Evolutionary conservation across 257 asterid genomes (phyloP).

Genomic region (Fraxinus americana): DNA sequence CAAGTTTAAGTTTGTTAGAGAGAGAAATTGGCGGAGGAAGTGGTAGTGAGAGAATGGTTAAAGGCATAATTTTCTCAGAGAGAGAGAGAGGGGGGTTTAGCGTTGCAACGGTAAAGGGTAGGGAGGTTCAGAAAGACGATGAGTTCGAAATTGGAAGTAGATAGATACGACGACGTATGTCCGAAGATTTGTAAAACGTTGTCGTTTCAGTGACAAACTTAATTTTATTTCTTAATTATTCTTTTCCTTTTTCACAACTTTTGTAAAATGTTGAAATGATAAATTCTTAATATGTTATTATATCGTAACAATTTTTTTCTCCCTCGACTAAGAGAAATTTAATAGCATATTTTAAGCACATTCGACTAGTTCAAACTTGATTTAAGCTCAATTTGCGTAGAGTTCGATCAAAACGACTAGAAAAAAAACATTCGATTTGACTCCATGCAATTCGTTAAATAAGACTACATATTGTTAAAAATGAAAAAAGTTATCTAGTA

Average conservation of each 20-base stretch:
- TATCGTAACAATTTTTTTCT: too few relatives aligned
- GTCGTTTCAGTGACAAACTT: background rate
- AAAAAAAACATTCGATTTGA: too few relatives aligned
- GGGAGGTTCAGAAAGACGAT: constrained; percentile 25
- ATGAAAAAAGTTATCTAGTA: too few relatives aligned
- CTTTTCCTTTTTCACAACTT: too few relatives aligned
- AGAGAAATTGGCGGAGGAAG: constrained; percentile 40
- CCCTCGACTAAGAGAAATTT: background rate
- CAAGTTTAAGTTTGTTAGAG: constrained; percentile 33
- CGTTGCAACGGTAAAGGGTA: constrained; percentile 18
- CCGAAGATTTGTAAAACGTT: background rate
- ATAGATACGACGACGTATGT: background rate
- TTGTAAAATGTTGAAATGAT: background rate
- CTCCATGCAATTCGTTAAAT: too few relatives aligned
- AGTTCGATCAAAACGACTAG: background rate
- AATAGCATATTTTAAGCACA: background rate
- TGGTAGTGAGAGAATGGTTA: constrained; percentile 40
- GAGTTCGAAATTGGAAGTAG: background rate
- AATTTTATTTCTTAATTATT: too few relatives aligned
- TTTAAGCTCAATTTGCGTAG: background rate
- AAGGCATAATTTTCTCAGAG: constrained; percentile 35
- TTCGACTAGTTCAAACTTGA: background rate
- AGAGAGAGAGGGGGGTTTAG: constrained; percentile 26
- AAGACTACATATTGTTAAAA: too few relatives aligned
- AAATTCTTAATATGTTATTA: too few relatives aligned